phyloP scores from a whole-genome alignment of 108 stramenopile species.

The Hondaea fermentalgiana region DNA sequence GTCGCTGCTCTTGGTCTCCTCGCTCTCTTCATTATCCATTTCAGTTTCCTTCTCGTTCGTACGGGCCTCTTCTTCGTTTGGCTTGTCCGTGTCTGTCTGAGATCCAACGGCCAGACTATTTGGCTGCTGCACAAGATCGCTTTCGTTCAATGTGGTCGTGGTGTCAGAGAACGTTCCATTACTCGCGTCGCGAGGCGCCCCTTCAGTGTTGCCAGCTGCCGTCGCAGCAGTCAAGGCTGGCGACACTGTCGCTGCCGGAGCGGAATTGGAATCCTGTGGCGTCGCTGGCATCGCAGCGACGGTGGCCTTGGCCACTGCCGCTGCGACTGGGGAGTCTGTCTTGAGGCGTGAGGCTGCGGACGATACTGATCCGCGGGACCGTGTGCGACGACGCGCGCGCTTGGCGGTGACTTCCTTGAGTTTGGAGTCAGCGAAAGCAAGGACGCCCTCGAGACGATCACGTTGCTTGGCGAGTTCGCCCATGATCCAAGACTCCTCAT shows the following conservation, averaged over 20 bases:
- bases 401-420: neutral
- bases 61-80: too few relatives aligned
- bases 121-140: neutral
- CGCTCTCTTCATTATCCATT: neutral
- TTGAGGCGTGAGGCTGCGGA: neutral
- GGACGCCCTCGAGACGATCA: slow-evolving; percentile 10
- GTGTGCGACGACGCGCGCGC: neutral
- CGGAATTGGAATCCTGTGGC: neutral
- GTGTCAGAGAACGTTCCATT: neutral
- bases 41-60: too few relatives aligned
- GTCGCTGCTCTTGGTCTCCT: neutral
- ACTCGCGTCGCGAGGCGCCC: neutral
- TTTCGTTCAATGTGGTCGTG: neutral
- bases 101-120: too few relatives aligned
- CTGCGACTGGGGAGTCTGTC: neutral
- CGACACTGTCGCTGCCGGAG: neutral
- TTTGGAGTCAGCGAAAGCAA: neutral
- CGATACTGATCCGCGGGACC: neutral
- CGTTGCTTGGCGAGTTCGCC: neutral
- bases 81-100: too few relatives aligned
- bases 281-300: too few relatives aligned
- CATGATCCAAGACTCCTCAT: neutral
- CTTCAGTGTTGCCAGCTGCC: neutral
- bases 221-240: neutral
- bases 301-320: neutral